Conservation (phyloP, 305 asterid species). For the Nicotiana rustica region DNA sequence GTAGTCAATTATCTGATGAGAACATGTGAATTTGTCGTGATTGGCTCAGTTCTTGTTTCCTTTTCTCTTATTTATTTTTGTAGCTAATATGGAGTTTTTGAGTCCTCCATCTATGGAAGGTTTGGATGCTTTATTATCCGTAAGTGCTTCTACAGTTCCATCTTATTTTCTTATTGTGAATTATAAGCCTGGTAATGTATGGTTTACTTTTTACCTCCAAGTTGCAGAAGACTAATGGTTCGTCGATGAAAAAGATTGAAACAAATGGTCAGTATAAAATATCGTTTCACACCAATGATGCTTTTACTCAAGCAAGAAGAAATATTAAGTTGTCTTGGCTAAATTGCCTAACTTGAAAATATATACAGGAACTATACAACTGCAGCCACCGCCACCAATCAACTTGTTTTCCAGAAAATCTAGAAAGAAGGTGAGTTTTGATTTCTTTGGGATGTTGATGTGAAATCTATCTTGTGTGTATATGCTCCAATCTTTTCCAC, state of each 20-base stretch:
- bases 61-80: conserved; percentile 31
- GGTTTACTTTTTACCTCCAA: conserved; percentile 37
- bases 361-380: conserved; percentile 58
- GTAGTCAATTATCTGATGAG: background rate
- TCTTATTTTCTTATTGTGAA: conserved; percentile 18
- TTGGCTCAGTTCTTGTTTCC: background rate
- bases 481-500: background rate
- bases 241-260: conserved; percentile 45
- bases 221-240: conserved; percentile 31
- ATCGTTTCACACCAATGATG: conserved; percentile 25
- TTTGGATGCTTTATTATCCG: conserved; percentile 61
- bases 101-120: conserved; percentile 82
- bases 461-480: conserved; percentile 6
- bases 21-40: background rate
- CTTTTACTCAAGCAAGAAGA: conserved; percentile 1
- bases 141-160: conserved; percentile 47
- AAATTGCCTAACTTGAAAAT: conserved; percentile 19
- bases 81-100: conserved; percentile 58
- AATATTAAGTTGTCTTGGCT: conserved; percentile 15
- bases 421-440: conserved; percentile 63
- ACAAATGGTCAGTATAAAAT: conserved; percentile 57
- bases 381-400: conserved; percentile 46
- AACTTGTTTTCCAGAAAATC: conserved; percentile 60
- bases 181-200: conserved; percentile 15
- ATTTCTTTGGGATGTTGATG: conserved; percentile 12